Evolutionary conservation across 768 basidiomycete species (phyloP).

Genomic region (Lactarius quietus): DNA sequence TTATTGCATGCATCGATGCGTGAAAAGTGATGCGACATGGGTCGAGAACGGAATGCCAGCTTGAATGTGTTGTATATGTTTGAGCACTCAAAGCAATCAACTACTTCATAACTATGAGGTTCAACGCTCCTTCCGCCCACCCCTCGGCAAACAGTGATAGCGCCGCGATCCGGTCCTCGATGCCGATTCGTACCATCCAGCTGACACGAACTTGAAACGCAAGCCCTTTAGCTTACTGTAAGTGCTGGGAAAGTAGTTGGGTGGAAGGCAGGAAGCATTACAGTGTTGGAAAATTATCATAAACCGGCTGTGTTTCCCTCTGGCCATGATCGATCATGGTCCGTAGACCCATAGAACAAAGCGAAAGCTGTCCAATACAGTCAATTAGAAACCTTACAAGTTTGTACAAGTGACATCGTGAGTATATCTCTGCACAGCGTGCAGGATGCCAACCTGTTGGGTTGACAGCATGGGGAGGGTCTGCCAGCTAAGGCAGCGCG

Average conservation of each 20-base stretch:
- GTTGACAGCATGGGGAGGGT: too few relatives aligned
- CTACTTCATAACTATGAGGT: background rate
- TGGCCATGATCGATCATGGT: too few relatives aligned
- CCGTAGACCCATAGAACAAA: too few relatives aligned
- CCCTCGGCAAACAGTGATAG: background rate
- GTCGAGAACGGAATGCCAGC: background rate
- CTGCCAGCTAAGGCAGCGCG: too few relatives aligned
- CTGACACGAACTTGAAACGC: background rate
- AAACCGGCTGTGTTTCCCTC: too few relatives aligned
- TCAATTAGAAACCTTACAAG: too few relatives aligned
- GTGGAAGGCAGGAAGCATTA: background rate
- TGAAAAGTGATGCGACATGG: background rate
- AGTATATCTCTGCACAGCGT: too few relatives aligned
- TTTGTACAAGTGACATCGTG: too few relatives aligned
- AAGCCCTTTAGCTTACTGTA: background rate
- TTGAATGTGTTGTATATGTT: background rate
- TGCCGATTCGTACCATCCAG: background rate
- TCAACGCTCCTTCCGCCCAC: background rate
- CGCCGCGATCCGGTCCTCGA: background rate
- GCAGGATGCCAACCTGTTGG: too few relatives aligned
- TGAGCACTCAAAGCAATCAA: too few relatives aligned
- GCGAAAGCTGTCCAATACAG: too few relatives aligned
- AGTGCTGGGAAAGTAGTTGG: background rate
- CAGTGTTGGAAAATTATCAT: too few relatives aligned
- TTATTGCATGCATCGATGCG: background rate